Evolutionary conservation across 1,139 yeast species (phyloP), one percentile per base, ranked within the genome.

Genomic region (Hemisphaericaspora subhashii): DNA sequence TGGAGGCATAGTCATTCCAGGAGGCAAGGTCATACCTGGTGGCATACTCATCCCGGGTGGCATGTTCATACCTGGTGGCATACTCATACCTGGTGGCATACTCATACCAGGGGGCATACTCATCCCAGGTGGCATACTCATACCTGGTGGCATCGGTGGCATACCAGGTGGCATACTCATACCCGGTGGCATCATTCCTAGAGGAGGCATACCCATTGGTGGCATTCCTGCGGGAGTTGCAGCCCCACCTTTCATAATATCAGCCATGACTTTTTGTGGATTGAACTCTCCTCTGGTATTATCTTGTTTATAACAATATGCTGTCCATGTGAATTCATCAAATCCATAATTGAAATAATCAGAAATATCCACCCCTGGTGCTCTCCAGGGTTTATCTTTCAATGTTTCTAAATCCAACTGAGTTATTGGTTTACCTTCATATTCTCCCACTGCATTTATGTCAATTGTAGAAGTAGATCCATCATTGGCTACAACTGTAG

Each of bases 301-400:
- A 60, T 89, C 96, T 57, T 90, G 97, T 58, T 88, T 88, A 37
- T 84, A 74, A 50, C 96, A 83, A 63, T 92, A 92, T 16, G 94
- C 90, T 37, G 86, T 81, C 99, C 99, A 92, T 12, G 97, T 86
- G 48, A 86, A 78, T 64, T 92, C 99, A 58, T 94, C 96, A 58
- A 92, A 92, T 2, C 98, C 98, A 54, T 83, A 92, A 62, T 92
- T 92, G 70, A 92, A 92, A 60, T 89, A 92, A 61, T 92, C 98
- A 3, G 95, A 79, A 31, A 87, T 69, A 61, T 92, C 97, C 3
- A 96, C 96, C 37, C 97, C 97, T 0, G 98, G 98, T 48, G 86
- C 83, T 55, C 98, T 77, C 99, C 99, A 92, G 3, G 98, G 98
- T 64, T 94, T 94, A 47, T 88, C 95, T 48, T 87, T 89, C 34